Conservation (phyloP, 2,329 filamentous ascomycete species). For the Albophoma yamanashiensis region DNA sequence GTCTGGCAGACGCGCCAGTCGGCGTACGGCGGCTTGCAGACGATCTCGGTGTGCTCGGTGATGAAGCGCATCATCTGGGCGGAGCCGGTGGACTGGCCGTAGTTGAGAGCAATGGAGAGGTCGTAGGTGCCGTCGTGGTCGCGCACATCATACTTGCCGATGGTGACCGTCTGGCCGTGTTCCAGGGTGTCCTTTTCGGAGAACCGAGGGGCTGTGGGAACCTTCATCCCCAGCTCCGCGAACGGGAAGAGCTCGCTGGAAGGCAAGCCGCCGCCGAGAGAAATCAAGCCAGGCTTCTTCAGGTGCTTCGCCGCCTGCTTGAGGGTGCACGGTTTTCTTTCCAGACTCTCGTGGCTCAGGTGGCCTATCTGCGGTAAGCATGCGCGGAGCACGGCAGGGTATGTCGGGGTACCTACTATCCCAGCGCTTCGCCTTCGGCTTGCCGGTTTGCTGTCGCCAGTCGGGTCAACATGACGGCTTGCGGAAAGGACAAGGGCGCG, state of each 20-base stretch:
- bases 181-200: conserved; percentile 55
- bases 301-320: conserved; percentile 75
- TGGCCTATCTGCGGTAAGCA: conserved; percentile 28
- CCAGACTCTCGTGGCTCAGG: conserved; percentile 51
- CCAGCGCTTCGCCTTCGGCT: conserved; percentile 73
- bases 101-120: conserved; percentile 83
- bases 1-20: conserved; percentile 84
- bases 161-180: conserved; percentile 48
- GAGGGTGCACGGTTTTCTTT: conserved; percentile 57
- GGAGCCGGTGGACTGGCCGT: conserved; percentile 76
- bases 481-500: background rate
- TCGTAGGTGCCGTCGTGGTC: conserved; percentile 50
- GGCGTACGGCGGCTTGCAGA: conserved; percentile 75
- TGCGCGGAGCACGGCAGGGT: background rate
- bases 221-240: conserved; percentile 62
- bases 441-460: conserved; percentile 30
- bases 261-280: conserved; percentile 82
- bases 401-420: conserved; percentile 52
- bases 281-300: conserved; percentile 75
- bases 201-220: conserved; percentile 60
- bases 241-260: conserved; percentile 91
- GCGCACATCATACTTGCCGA: conserved; percentile 76
- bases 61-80: conserved; percentile 84
- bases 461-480: background rate
- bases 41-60: conserved; percentile 90